Base-by-base conservation (phyloP, 1,284 basidiomycete species). In the Ustilago hordei region DNA sequence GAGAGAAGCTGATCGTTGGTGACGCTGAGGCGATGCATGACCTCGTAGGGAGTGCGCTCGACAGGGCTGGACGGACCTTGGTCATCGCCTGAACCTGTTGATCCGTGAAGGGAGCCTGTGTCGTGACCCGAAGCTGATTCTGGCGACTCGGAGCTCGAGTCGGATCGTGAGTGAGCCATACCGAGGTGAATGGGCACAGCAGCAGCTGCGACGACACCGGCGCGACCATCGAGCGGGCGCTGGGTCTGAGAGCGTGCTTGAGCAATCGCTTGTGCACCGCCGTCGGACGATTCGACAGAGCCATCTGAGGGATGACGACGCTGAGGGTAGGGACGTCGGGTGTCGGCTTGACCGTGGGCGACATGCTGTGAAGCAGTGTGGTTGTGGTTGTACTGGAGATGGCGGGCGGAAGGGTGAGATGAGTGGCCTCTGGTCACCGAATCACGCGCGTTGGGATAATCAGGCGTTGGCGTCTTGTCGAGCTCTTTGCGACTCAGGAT, bases 1-100 rank as follows among this genome's bases (percentile, higher is more conserved):
- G 94, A 96, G 8, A 98, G 89, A 75, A 97, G 92, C 60, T 82
- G 79, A 45, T 84, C 82, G 69, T 93, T 91, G 82, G 96, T 94
- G 23, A 84, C 79, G 38, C 82, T 84, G 60, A 85, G 81, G 6
- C 87, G 81, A 41, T 87, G 84, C 60, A 86, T 78, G 28, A 79
- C 72, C 67, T 82, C 91, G 54, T 91, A 90, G 34, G 91, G 90
- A 8, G 92, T 92, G 47, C 89, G 88, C 47, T 92, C 92, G 82
- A 93, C 92, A 9, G 89, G 86, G 9, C 90, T 89, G 7, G 89
- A 88, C 11, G 88, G 75, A 87, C 87, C 3, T 89, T 90, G 53
- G 88, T 89, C 78, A 88, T 88, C 57, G 91, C 90, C n/a, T 90
- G 92, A 71, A 88, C 88, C 71, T 12, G 54, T 32, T n/a, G 75